Conservation (phyloP, 2,329 filamentous ascomycete genomes). For the Arthrocladium fulminans region DNA sequence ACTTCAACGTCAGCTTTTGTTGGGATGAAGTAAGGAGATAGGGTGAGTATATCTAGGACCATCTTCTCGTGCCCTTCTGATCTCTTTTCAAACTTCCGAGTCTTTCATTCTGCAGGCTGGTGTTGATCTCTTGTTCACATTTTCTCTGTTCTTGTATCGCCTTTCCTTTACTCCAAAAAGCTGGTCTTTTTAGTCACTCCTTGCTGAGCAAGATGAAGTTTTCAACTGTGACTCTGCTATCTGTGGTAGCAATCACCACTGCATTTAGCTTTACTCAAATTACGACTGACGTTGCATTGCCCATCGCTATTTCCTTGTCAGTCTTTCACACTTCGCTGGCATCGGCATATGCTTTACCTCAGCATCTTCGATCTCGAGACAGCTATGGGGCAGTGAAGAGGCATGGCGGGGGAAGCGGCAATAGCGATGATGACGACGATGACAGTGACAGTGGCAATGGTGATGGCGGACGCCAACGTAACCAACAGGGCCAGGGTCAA, state of each 20-base stretch:
- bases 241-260: background rate
- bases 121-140: background rate
- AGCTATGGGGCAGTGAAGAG: background rate
- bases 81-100: background rate
- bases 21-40: background rate
- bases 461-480: background rate
- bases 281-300: background rate
- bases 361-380: background rate
- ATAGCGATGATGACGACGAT: background rate
- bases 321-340: conserved; percentile 5
- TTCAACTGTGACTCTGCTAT: conserved; percentile 6
- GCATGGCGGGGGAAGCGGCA: background rate
- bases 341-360: conserved; percentile 3
- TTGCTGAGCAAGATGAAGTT: conserved; percentile 9
- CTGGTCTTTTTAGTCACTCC: conserved; percentile 8
- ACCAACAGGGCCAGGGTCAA: background rate
- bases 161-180: background rate
- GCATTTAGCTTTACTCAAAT: background rate
- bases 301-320: conserved; percentile 2
- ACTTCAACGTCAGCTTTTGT: background rate
- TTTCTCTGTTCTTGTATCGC: background rate
- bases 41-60: background rate
- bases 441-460: background rate
- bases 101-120: background rate
- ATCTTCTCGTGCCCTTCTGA: background rate